A percentile compares a stretch with the other conserved stretches of the same genome.
These are phyloP conservation scores for Ichthyophthirius multifiliis DNA, from an alignment of 169 alveolate genomes.

Conservation along the genomic window DNA sequence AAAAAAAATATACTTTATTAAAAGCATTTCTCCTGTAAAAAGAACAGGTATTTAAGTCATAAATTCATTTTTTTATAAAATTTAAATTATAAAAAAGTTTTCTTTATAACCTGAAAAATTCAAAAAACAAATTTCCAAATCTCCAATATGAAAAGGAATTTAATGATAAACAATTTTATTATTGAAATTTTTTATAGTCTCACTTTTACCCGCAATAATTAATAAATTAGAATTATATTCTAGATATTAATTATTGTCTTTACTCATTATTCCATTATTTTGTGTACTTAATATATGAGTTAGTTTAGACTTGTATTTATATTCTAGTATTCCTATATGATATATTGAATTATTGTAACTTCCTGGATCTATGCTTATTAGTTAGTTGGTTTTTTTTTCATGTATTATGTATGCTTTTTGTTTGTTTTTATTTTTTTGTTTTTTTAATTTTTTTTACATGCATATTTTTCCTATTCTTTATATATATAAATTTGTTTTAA, in stretches of 20 bases:
- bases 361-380: slow-evolving; percentile 41
- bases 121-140: slow-evolving; percentile 28
- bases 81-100: background rate
- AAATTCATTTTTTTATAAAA: slow-evolving; percentile 1
- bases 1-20: slow-evolving; percentile 17
- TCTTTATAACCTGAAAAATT: slow-evolving; percentile 22
- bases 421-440: background rate
- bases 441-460: background rate
- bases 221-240: background rate
- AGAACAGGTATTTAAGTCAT: slow-evolving; percentile 32
- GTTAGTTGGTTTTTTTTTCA: slow-evolving; percentile 25
- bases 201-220: slow-evolving; percentile 10
- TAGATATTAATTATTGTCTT: slow-evolving; percentile 8
- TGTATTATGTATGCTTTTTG: slow-evolving; percentile 19
- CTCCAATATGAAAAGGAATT: slow-evolving; percentile 30
- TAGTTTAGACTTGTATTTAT: background rate
- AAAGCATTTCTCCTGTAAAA: slow-evolving; percentile 34
- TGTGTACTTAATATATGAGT: slow-evolving; percentile 13
- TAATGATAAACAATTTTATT: slow-evolving; percentile 13
- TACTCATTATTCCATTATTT: slow-evolving; percentile 1
- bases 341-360: slow-evolving; percentile 11
- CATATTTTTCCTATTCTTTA: background rate
- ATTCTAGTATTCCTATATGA: slow-evolving; percentile 9
- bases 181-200: background rate
- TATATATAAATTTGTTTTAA: background rate